These are phyloP conservation scores for Aspergillus japonicus DNA, from an alignment of 2,329 filamentous ascomycete genomes.

Conservation along the genomic window DNA sequence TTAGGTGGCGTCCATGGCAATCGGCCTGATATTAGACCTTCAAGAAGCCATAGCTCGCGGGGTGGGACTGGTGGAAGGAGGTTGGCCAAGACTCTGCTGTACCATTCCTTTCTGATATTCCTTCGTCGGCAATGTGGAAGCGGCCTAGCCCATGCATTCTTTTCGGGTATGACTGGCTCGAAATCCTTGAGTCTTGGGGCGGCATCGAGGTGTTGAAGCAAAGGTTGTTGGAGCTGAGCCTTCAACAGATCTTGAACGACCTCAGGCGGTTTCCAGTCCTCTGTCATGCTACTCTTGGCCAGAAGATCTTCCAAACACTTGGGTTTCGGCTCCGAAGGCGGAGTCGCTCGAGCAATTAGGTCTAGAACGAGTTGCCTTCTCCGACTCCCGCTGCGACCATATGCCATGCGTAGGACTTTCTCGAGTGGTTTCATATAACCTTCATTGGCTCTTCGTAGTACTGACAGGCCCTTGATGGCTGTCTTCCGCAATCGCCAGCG, in stretches of 20 bases:
- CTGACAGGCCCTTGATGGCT: constrained; percentile 41
- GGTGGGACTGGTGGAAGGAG: constrained; percentile 43
- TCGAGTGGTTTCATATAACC: constrained; percentile 53
- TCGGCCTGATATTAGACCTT: constrained; percentile 34
- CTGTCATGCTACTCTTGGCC: constrained; percentile 12
- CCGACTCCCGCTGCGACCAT: constrained; percentile 57
- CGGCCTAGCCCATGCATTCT: constrained; percentile 38
- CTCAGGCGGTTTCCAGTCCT: constrained; percentile 37
- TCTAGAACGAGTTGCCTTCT: constrained; percentile 49
- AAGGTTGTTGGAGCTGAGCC: constrained; percentile 33
- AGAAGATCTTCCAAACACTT: neutral
- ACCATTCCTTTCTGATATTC: constrained; percentile 42
- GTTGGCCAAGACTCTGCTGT: constrained; percentile 28
- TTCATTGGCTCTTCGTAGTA: constrained; percentile 54
- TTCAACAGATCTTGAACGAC: constrained; percentile 34
- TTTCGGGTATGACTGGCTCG: constrained; percentile 33
- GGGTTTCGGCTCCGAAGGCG: constrained; percentile 21
- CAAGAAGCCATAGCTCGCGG: constrained; percentile 34
- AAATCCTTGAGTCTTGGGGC: constrained; percentile 25
- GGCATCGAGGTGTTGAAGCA: constrained; percentile 24
- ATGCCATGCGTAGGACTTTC: constrained; percentile 55
- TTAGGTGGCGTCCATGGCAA: constrained; percentile 32
- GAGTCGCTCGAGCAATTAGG: constrained; percentile 31
- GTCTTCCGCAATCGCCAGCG: constrained; percentile 24
- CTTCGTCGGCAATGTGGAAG: constrained; percentile 29